Conservation (phyloP, 371 early-diverging fungal genomes). For the Actinomucor elegans region DNA sequence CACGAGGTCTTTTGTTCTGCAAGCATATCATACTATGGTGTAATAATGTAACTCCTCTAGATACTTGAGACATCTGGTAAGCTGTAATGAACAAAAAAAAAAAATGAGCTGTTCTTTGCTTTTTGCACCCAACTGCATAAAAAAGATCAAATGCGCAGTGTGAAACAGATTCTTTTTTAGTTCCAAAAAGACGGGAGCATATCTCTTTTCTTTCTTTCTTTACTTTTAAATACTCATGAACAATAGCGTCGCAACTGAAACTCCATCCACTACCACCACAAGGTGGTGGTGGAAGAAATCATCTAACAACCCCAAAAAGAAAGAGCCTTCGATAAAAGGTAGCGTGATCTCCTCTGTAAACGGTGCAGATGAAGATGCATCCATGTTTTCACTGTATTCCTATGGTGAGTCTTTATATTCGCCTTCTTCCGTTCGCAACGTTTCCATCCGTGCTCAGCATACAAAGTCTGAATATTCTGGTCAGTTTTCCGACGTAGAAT, state of each 20-base stretch:
- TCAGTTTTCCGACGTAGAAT: slow-evolving; percentile 18
- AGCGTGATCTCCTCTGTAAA: not conserved
- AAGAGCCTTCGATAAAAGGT: not conserved
- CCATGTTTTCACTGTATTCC: slow-evolving; percentile 17
- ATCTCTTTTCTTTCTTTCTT: not conserved
- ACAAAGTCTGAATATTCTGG: slow-evolving; percentile 18
- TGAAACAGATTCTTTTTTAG: too few species aligned
- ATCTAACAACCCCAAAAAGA: not conserved
- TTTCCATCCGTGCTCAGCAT: slow-evolving; percentile 9
- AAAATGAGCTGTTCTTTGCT: too few species aligned
- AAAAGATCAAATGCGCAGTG: too few species aligned
- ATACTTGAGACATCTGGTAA: too few species aligned
- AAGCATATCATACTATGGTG: too few species aligned
- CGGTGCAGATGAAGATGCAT: slow-evolving; percentile 17
- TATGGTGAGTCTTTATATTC: slow-evolving; percentile 8
- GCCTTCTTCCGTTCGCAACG: slow-evolving; percentile 1
- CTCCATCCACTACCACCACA: not conserved
- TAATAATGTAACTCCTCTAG: too few species aligned
- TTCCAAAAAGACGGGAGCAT: too few species aligned
- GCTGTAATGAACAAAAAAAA: too few species aligned
- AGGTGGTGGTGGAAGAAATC: slow-evolving; percentile 18
- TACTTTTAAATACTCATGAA: not conserved
- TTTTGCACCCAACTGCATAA: too few species aligned
- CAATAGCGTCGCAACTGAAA: too few species aligned
- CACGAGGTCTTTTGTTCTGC: too few species aligned